Evolutionary conservation across 2,329 filamentous ascomycete genomes (phyloP).

Genomic region (Sporothrix brunneoviolacea): DNA sequence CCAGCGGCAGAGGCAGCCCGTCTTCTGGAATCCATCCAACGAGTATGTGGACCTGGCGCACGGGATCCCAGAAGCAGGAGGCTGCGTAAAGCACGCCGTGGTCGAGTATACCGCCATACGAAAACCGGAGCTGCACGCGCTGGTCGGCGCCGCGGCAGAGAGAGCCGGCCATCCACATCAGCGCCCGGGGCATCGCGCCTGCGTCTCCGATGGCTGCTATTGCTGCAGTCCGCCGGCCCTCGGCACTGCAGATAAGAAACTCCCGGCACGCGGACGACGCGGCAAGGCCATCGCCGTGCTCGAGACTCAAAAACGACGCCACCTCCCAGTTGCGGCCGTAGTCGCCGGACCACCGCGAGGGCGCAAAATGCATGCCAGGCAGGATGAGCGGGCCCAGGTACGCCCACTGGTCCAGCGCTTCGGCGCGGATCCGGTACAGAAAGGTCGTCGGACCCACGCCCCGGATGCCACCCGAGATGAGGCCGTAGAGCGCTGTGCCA

Average conservation of each 20-base stretch:
- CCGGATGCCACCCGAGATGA: slow-evolving; percentile 39
- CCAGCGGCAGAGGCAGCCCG: slow-evolving; percentile 38
- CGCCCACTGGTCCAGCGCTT: slow-evolving; percentile 36
- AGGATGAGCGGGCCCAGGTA: slow-evolving; percentile 38
- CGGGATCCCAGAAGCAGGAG: slow-evolving; percentile 41
- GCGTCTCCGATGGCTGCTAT: slow-evolving; percentile 34
- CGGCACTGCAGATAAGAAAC: slow-evolving; percentile 40
- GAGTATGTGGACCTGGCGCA: slow-evolving; percentile 33
- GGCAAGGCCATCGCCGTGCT: too few relatives aligned
- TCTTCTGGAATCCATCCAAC: slow-evolving; percentile 48
- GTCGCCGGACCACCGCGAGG: slow-evolving; percentile 38
- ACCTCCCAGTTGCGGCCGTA: slow-evolving; percentile 47
- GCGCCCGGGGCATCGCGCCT: slow-evolving; percentile 15
- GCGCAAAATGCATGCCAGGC: slow-evolving; percentile 16
- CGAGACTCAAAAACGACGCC: slow-evolving; percentile 40
- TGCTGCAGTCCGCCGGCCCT: slow-evolving; percentile 30
- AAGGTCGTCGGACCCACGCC: slow-evolving; percentile 37
- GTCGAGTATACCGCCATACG: slow-evolving; percentile 40
- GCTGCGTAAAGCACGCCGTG: slow-evolving; percentile 43
- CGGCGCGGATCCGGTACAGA: slow-evolving; percentile 35
- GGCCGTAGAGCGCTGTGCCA: slow-evolving; percentile 34
- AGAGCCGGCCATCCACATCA: too few relatives aligned
- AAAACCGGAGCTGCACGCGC: slow-evolving; percentile 25
- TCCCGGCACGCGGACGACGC: slow-evolving; percentile 27
- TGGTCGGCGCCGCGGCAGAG: too few relatives aligned